Evolutionary conservation across 139 green algal genomes (phyloP).

Genomic region (Yamagishiella unicocca): DNA sequence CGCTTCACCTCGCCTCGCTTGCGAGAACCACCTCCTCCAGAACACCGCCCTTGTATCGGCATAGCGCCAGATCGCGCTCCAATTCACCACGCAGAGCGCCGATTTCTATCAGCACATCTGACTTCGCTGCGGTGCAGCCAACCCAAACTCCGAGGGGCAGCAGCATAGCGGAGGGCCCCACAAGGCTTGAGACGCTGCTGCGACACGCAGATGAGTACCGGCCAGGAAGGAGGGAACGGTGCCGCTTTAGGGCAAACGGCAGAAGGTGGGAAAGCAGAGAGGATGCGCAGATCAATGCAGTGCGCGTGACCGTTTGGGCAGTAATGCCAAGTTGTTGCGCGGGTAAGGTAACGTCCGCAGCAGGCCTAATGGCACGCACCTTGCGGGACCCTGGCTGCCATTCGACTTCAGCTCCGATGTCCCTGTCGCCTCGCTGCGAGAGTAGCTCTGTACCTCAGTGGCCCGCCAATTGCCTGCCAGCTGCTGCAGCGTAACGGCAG

Average conservation of each 20-base stretch:
- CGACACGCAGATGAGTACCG: no score
- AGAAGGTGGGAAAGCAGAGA: no score
- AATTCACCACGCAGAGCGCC: neutral
- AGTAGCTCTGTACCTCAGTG: neutral
- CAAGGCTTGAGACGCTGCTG: conserved; percentile 2
- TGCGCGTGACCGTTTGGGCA: no score
- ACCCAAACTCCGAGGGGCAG: conserved; percentile 26
- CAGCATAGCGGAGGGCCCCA: neutral
- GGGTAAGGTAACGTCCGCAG: no score
- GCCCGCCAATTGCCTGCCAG: conserved; percentile 53
- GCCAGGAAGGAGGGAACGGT: no score
- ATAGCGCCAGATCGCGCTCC: neutral
- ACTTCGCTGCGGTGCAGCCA: neutral
- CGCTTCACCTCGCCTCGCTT: neutral
- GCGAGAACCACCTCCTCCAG: neutral
- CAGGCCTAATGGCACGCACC: no score
- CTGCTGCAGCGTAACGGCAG: neutral
- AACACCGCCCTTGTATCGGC: neutral
- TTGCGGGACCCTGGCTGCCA: no score
- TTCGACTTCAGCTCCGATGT: neutral
- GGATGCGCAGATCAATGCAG: no score
- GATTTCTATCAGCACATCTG: neutral
- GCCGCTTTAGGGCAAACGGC: no score
- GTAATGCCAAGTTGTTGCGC: no score
- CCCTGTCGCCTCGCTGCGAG: neutral